Base-by-base conservation (phyloP, 768 basidiomycete genomes). In the Cystofilobasidium capitatum region DNA sequence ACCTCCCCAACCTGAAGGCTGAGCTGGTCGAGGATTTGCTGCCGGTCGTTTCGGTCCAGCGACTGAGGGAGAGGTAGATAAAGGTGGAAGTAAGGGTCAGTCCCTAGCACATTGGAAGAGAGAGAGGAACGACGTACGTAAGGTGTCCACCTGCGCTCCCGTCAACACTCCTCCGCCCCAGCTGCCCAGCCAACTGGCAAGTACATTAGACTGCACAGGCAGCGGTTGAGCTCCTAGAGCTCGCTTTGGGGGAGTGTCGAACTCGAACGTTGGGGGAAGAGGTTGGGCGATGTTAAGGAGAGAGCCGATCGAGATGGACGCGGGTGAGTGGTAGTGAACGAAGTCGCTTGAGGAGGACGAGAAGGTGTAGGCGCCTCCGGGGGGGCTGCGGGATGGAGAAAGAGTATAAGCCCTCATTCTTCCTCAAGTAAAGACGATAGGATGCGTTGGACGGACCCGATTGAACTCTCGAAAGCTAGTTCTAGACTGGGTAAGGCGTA, bases 141-240 rank as follows among this genome's bases (percentile, higher is more conserved):
- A 63, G 22, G 73, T 62, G 65, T 78, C 77, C 7, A 77, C 70
- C 51, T 77, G 75, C n/a, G 72, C 72, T 3, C 77, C 77, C 1
- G 75, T 77, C 66, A 78, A 65, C 5, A 76, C 75, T 29, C 74
- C 76, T 26, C 75, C 76, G 35, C 76, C 77, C 77, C 76, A 77
- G 9, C 47, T 64, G 31, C 68, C 68, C n/a, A 78, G 73, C 77
- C 77, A 78, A 1, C 72, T 71, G 14, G 73, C 73, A 3, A 75
- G 70, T 3, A 73, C 68, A n/a, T 66, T 70, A 24, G 68, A 70
- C 14, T 66, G 67, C 29, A 75, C 42, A 3, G 77, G 76, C 16
- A 71, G 64, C n/a, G 77, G 77, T 36, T 76, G 76, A 26, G 74
- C 54, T 17, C 75, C 75, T 7, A 77, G 59, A 7, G 73, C 64